A percentile compares a stretch with the other conserved stretches of the same genome.
Conservation (phyloP, 1,284 basidiomycete genomes). For the Albatrellus sp. region DNA sequence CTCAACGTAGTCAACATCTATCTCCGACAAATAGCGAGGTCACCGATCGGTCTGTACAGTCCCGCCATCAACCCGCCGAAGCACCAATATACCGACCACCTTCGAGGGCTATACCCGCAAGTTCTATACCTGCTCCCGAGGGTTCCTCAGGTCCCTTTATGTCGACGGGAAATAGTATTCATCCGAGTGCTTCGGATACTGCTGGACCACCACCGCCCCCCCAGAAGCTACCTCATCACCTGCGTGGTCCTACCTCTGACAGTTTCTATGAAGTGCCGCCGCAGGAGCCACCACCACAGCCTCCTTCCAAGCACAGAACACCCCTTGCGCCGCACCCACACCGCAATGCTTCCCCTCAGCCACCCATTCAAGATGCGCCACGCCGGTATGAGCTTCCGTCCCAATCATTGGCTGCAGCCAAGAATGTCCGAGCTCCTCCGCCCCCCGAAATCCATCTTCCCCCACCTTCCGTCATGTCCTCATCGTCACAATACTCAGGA, state of each 20-base stretch:
- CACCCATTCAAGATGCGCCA: background rate
- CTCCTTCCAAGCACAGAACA: background rate
- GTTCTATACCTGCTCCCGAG: background rate
- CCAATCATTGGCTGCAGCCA: constrained; percentile 6
- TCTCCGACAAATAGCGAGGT: too few relatives aligned
- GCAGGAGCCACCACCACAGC: background rate
- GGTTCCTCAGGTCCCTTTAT: too few relatives aligned
- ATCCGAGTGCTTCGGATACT: background rate
- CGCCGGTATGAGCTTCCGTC: constrained; percentile 10
- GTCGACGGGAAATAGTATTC: too few relatives aligned
- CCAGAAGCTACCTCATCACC: background rate
- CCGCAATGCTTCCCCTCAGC: background rate
- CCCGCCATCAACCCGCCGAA: too few relatives aligned
- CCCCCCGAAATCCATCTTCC: constrained; percentile 17
- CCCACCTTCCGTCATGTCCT: constrained; percentile 11
- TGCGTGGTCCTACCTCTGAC: background rate
- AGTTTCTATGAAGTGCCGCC: constrained; percentile 3
- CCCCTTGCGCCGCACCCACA: background rate
- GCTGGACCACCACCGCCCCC: background rate
- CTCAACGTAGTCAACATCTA: background rate
- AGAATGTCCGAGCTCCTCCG: constrained; percentile 1
- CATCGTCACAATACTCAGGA: constrained; percentile 11
- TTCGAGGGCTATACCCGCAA: background rate
- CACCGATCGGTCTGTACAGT: too few relatives aligned
- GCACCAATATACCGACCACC: background rate